Conservation (phyloP, 768 basidiomycete species). For the Phylloporus sp. region DNA sequence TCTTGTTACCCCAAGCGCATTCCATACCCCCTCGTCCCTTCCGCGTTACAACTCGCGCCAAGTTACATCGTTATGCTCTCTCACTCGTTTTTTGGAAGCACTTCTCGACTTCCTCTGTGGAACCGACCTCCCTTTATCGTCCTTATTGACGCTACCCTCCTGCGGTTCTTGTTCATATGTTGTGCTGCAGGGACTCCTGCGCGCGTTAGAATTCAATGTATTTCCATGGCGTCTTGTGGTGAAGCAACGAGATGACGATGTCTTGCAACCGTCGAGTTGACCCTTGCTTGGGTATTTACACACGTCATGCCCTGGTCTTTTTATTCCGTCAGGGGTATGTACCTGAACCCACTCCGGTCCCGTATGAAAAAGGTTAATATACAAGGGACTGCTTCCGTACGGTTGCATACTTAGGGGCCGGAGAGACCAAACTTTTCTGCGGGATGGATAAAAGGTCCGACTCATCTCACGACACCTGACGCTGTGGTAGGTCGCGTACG, state of each 20-base stretch:
- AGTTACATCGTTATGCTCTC: conserved; percentile 25
- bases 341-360: background rate
- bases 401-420: too few relatives aligned
- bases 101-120: conserved; percentile 11
- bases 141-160: conserved; percentile 16
- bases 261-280: background rate
- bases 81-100: conserved; percentile 21
- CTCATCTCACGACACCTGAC: too few relatives aligned
- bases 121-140: conserved; percentile 11
- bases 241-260: background rate
- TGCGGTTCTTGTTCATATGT: conserved; percentile 12
- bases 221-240: conserved; percentile 13
- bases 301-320: too few relatives aligned
- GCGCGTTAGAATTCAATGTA: conserved; percentile 17
- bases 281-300: too few relatives aligned
- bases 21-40: conserved; percentile 21
- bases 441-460: too few relatives aligned
- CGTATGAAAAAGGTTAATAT: background rate
- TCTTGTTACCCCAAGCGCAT: conserved; percentile 22
- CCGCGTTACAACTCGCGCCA: conserved; percentile 16
- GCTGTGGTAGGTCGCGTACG: too few relatives aligned
- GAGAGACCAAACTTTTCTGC: too few relatives aligned
- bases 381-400: too few relatives aligned
- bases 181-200: conserved; percentile 7
- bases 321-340: background rate